These are phyloP conservation scores for Euphrasia arctica DNA, from an alignment of 305 asterid genomes.

Conservation along the genomic window DNA sequence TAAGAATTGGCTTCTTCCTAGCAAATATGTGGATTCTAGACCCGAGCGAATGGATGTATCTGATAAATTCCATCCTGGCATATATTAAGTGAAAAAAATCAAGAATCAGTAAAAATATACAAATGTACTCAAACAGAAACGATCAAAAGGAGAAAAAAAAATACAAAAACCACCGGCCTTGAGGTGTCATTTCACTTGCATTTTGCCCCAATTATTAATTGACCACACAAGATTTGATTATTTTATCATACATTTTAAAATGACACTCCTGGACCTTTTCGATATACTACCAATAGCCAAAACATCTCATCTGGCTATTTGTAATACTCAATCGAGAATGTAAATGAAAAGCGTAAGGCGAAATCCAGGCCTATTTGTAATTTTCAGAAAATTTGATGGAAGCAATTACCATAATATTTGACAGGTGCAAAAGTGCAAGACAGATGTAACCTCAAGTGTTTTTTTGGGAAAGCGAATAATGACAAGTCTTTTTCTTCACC, in stretches of 20 bases:
- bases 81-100: slow-evolving; percentile 14
- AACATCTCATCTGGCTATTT: background rate
- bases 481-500: slow-evolving; percentile 41
- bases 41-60: slow-evolving; percentile 70
- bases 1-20: slow-evolving; percentile 80
- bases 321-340: background rate
- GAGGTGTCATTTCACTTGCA: background rate
- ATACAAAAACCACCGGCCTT: background rate
- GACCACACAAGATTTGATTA: background rate
- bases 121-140: slow-evolving; percentile 19
- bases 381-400: background rate
- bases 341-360: background rate
- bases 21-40: slow-evolving; percentile 64
- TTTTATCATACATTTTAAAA: background rate
- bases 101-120: slow-evolving; percentile 19
- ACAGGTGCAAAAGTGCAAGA: background rate
- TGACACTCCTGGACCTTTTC: background rate
- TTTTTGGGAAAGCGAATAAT: background rate
- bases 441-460: background rate
- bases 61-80: slow-evolving; percentile 75
- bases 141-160: background rate
- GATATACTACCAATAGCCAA: background rate
- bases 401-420: background rate
- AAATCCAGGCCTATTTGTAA: background rate
- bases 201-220: background rate